Base-by-base conservation (phyloP, 1,284 basidiomycete species). In the Cutaneotrichosporon sp. region DNA sequence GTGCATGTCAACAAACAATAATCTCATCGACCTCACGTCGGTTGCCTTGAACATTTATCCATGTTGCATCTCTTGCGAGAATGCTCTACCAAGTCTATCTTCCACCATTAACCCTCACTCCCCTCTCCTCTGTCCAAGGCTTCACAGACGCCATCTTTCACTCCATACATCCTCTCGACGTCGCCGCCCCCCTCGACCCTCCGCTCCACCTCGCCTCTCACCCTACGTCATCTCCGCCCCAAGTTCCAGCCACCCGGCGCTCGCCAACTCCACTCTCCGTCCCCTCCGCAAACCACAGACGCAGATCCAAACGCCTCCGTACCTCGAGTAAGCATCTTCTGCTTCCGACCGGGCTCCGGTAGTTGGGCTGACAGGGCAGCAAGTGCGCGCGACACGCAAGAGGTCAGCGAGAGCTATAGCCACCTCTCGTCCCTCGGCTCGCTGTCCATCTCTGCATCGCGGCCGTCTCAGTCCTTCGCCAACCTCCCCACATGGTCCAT, bases 401-500 rank as follows among this genome's bases (percentile, higher is more conserved):
- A 50, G n/a, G 24, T 36, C 34, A 53, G 51, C 51, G 34, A 53
- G 34, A 38, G 20, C n/a, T 29, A 33, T 20, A 65, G 60, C 20
- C 38, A 56, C 25, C 56, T 69, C 29, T 60, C 72, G 25, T 75
- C 75, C 7, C 61, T 75, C 6, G 69, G 70, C 56, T 71, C 71
- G 20, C 58, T 64, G 3, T 67, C 69, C 2, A 49, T 67, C 3
- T 64, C 68, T 7, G 54, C 43, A 16, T 53, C 67, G 14, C 53
- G 59, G 25, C 59, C 61, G 2, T 60, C 68, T 25, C 63, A 55
- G 24, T 67, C 68, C 10, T 47, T 73, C 6, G 55, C 50, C 3
- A 62, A 72, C 51, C 52, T 78, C 14, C 76, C 76, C 0, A 59
- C 51, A 45, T 78, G 76, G 76, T 45, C 54, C 11, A 61, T 77